These are phyloP conservation scores for Didymosphaeria variabile DNA, from an alignment of 2,329 filamentous ascomycete species.

Conservation along the genomic window DNA sequence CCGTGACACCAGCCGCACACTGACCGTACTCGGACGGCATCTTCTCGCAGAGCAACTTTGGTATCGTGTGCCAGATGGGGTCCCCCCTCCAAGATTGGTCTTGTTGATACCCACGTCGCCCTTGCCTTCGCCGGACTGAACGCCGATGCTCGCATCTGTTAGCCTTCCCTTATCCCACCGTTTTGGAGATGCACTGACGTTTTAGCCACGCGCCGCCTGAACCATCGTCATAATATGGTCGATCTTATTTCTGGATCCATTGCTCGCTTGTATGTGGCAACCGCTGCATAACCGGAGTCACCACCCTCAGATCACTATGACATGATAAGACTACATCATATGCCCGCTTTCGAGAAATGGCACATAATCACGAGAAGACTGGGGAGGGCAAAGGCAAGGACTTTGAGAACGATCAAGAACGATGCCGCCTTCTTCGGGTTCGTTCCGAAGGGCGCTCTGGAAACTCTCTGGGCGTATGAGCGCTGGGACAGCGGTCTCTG, in stretches of 20 bases:
- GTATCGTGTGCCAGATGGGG: conserved; percentile 60
- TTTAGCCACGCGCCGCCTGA: too few relatives aligned
- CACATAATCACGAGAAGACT: too few relatives aligned
- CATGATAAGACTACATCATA: background rate
- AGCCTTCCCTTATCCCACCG: too few relatives aligned
- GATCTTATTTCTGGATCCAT: background rate
- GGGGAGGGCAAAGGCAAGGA: too few relatives aligned
- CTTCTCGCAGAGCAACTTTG: conserved; percentile 48
- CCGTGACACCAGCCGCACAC: too few relatives aligned
- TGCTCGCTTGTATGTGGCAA: background rate
- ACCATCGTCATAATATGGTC: background rate
- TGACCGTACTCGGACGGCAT: conserved; percentile 50
- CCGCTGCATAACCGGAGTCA: background rate
- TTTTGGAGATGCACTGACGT: too few relatives aligned
- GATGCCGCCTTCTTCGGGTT: too few relatives aligned
- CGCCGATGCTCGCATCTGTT: conserved; percentile 95
- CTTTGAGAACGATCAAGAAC: too few relatives aligned
- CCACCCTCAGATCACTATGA: conserved; percentile 8
- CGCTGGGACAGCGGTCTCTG: too few relatives aligned
- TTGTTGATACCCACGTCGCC: conserved; percentile 94
- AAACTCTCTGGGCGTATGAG: too few relatives aligned
- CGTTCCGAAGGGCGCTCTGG: too few relatives aligned
- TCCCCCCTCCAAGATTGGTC: conserved; percentile 92
- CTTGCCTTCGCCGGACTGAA: conserved; percentile 97
- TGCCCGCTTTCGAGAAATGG: too few relatives aligned